Conservation (phyloP, 2,329 filamentous ascomycete genomes). For the Penicillium sp. region DNA sequence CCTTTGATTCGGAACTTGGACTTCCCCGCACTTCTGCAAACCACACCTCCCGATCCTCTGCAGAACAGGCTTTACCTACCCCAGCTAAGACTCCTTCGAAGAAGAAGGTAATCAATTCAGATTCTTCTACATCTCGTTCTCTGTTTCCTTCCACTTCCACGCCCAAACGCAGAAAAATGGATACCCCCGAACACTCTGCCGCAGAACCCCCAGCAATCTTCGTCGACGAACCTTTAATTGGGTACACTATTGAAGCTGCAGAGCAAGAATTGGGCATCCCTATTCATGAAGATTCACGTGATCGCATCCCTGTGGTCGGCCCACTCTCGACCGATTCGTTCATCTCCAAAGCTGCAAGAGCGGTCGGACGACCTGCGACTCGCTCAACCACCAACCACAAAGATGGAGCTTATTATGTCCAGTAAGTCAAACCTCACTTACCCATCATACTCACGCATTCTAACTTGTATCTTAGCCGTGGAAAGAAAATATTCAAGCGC, state of each 20-base stretch:
- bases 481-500: slow-evolving; percentile 60
- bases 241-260: slow-evolving; percentile 18
- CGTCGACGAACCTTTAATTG: slow-evolving; percentile 14
- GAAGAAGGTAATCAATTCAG: slow-evolving; percentile 51
- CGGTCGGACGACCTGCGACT: slow-evolving; percentile 4
- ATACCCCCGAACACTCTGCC: slow-evolving; percentile 20
- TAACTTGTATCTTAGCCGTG: slow-evolving; percentile 51
- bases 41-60: slow-evolving; percentile 19
- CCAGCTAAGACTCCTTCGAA: slow-evolving; percentile 60
- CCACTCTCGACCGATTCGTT: slow-evolving; percentile 55
- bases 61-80: slow-evolving; percentile 56
- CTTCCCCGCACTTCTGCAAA: slow-evolving; percentile 23
- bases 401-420: slow-evolving; percentile 4
- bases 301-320: slow-evolving; percentile 51
- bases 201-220: slow-evolving; percentile 40
- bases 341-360: background rate
- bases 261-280: slow-evolving; percentile 40
- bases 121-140: slow-evolving; percentile 53
- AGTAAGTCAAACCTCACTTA: slow-evolving; percentile 30
- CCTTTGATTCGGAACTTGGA: slow-evolving; percentile 18
- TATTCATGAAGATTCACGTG: slow-evolving; percentile 64
- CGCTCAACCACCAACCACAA: slow-evolving; percentile 1
- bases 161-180: slow-evolving; percentile 50
- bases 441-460: slow-evolving; percentile 12
- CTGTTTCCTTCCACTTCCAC: slow-evolving; percentile 53